Conservation (phyloP, 2,329 filamentous ascomycete species). For the Xylariaceae sp. region DNA sequence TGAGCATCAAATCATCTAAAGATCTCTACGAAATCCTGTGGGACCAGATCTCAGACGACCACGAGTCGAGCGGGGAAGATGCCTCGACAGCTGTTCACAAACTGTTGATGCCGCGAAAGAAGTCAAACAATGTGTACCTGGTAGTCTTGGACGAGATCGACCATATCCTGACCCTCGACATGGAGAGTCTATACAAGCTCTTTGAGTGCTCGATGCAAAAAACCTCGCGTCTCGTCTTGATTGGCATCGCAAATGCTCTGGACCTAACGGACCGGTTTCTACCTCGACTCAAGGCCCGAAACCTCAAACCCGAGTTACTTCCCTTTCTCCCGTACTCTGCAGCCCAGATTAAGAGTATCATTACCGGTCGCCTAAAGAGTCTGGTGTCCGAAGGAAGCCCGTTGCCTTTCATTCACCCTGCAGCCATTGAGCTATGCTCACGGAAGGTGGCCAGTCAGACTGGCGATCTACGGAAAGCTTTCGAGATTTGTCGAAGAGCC, state of each 20-base stretch:
- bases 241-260: slow-evolving; percentile 94
- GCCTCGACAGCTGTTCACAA: slow-evolving; percentile 65
- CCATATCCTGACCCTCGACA: slow-evolving; percentile 81
- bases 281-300: slow-evolving; percentile 86
- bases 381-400: slow-evolving; percentile 58
- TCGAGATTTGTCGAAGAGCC: slow-evolving; percentile 86
- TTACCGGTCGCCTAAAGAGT: slow-evolving; percentile 76
- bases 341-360: slow-evolving; percentile 79
- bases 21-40: slow-evolving; percentile 81
- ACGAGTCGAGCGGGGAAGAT: slow-evolving; percentile 59
- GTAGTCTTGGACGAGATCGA: slow-evolving; percentile 94
- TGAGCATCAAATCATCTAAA: slow-evolving; percentile 85
- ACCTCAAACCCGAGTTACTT: slow-evolving; percentile 82
- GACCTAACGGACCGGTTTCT: slow-evolving; percentile 94
- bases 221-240: slow-evolving; percentile 72
- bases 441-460: slow-evolving; percentile 94
- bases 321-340: slow-evolving; percentile 92
- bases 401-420: slow-evolving; percentile 87
- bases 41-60: slow-evolving; percentile 60
- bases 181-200: slow-evolving; percentile 86
- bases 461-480: slow-evolving; percentile 89
- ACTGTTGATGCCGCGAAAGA: slow-evolving; percentile 64
- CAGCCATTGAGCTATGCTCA: slow-evolving; percentile 88
- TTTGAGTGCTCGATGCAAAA: slow-evolving; percentile 93
- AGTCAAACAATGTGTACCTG: slow-evolving; percentile 60